phyloP scores from a whole-genome alignment of 2,329 filamentous ascomycete species.

The Dactylonectria estremocensis region DNA sequence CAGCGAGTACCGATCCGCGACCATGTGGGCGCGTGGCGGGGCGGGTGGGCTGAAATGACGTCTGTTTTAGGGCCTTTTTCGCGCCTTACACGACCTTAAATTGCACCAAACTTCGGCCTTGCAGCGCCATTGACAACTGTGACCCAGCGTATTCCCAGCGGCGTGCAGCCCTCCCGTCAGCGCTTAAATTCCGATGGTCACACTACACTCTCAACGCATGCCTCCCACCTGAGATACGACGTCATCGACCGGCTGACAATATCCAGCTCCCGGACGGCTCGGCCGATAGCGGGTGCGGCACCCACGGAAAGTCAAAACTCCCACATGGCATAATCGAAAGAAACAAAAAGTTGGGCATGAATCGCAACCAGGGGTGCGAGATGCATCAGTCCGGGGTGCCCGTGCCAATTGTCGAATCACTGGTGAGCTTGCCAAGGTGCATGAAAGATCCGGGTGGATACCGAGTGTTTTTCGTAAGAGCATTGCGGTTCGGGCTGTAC shows the following conservation, averaged over 20 bases:
- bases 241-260: conserved; percentile 14
- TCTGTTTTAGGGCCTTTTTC: not conserved
- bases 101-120: conserved; percentile 4
- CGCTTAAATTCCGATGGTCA: not conserved
- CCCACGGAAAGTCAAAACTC: not conserved
- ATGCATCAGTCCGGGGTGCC: not conserved
- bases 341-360: not conserved
- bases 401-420: not conserved
- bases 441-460: not conserved
- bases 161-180: not conserved
- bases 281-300: conserved; percentile 31
- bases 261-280: conserved; percentile 30
- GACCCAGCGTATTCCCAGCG: not conserved
- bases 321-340: too few relatives aligned
- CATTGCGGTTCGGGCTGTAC: too few relatives aligned
- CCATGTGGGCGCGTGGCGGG: conserved; percentile 13
- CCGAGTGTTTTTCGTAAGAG: not conserved
- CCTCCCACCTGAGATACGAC: conserved; percentile 13
- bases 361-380: not conserved
- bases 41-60: conserved; percentile 25
- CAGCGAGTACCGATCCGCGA: conserved; percentile 1
- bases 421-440: not conserved
- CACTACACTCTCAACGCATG: not conserved
- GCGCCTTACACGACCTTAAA: conserved; percentile 2
- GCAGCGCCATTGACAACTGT: not conserved